Percentiles rank a stretch among this genome's conserved stretches.
These are phyloP conservation scores for Cercospora canescens DNA, from an alignment of 2,329 filamentous ascomycete genomes.

Conservation along the genomic window DNA sequence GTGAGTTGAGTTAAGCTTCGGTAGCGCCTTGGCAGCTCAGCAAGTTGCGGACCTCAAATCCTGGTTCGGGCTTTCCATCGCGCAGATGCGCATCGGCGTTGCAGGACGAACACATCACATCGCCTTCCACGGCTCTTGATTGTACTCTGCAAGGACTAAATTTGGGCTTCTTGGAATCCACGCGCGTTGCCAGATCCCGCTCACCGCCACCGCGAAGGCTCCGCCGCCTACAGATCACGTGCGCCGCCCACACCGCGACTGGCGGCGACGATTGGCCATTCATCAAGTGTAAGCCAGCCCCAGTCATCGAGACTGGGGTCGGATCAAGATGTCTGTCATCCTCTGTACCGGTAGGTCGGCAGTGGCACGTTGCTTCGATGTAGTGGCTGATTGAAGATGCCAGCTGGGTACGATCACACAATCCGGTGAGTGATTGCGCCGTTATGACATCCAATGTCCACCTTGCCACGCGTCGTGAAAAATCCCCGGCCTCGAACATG, in stretches of 20 bases:
- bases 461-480: background rate
- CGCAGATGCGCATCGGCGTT: background rate
- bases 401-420: conserved; percentile 72
- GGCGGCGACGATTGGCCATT: background rate
- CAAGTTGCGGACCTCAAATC: background rate
- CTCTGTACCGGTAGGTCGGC: conserved; percentile 61
- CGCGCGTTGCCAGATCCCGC: too few relatives aligned
- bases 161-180: background rate
- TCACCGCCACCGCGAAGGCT: background rate
- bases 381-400: conserved; percentile 5
- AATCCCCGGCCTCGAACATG: background rate
- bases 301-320: conserved; percentile 6
- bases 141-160: background rate
- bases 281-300: background rate
- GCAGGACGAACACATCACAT: background rate
- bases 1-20: background rate
- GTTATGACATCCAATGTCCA: background rate
- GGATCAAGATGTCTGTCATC: conserved; percentile 61
- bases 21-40: background rate
- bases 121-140: background rate
- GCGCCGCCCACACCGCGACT: background rate
- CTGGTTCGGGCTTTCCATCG: background rate
- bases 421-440: conserved; percentile 59
- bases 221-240: background rate
- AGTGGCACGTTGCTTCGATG: conserved; percentile 1